These are phyloP conservation scores for Vigna nakashimae DNA, from an alignment of 306 rosid species.

Conservation along the genomic window DNA sequence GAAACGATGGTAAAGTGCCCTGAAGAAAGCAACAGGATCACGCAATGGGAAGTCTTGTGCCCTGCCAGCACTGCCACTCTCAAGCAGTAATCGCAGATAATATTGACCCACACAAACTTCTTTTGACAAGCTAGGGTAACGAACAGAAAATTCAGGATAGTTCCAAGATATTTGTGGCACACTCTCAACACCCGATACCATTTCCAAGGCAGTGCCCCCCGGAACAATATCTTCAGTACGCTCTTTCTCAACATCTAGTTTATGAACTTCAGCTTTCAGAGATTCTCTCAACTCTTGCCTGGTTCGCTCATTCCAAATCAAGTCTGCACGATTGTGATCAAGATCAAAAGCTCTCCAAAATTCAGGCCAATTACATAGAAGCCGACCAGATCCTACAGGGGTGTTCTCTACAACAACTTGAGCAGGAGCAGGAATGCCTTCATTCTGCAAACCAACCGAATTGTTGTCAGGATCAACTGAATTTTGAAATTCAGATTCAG, in stretches of 20 bases:
- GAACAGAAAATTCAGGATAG: constrained; percentile 87
- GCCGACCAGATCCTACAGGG: constrained; percentile 98
- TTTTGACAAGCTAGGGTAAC: constrained; percentile 95
- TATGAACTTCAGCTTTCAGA: constrained; percentile 97
- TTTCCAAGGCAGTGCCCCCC: constrained; percentile 67
- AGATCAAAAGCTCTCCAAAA: constrained; percentile 98
- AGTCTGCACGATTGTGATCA: constrained; percentile 99
- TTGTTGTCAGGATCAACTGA: constrained; percentile 64
- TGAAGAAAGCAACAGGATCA: constrained; percentile 91
- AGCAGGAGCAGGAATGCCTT: constrained; percentile 96
- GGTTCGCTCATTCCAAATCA: constrained; percentile 99
- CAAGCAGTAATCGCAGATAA: constrained; percentile 94
- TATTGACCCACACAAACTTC: constrained; percentile 99
- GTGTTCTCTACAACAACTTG: constrained; percentile 98
- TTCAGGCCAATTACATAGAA: constrained; percentile 96
- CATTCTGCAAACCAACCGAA: constrained; percentile 59
- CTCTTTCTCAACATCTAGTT: constrained; percentile 96
- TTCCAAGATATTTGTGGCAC: constrained; percentile 97
- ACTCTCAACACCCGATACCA: constrained; percentile 66
- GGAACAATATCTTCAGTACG: constrained; percentile 98
- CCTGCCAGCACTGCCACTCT: constrained; percentile 93
- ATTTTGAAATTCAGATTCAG: constrained; percentile 56
- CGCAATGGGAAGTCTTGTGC: constrained; percentile 98
- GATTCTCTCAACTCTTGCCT: constrained; percentile 97
- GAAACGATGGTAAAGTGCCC: constrained; percentile 95